Base-by-base conservation (phyloP, 2,329 filamentous ascomycete genomes). In the Aspergillus alliaceus region DNA sequence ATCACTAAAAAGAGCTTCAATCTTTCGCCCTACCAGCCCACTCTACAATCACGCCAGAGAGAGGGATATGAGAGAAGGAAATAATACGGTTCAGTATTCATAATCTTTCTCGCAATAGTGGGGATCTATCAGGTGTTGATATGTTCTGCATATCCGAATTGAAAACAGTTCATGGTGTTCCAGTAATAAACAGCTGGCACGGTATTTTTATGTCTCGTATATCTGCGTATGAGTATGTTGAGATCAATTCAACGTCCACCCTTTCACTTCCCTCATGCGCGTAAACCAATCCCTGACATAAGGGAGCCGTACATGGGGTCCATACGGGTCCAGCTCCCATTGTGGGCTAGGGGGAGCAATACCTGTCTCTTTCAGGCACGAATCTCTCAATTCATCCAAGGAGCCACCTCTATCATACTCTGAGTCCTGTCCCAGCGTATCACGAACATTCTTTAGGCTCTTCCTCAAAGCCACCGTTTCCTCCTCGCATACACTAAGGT, bases 281-380 rank as follows among this genome's bases (percentile, higher is more conserved):
- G 37, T 62, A 60, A 77, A 80, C 79, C 79, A 81, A 0, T 71
- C 59, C 61, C 72, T 69, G 37, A 81, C 77, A 66, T 81, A 82
- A 20, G 69, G 63, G 44, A 79, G 47, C 11, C 69, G 69, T 14
- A 72, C 69, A 68, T 82, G 79, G 15, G 79, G 77, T 0, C 79
- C 79, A 66, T 81, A 80, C 0, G 74, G 68, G 35, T 77, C 69
- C 20, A 69, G 68, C 39, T 75, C 72, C 79, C 79, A 82, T 60
- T 78, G 78, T 22, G 76, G 74, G 14, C 56, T 64, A 2, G 79
- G 79, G 0, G 78, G 61, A 42, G 67, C 60, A 35, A 80, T 59
- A 0, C 79, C 79, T 0, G 78, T 82, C 58, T 82, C 78, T 42
- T 70, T 57, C 5, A 77, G 63, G 49, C 70, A 77, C 1, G 59